Base-by-base conservation (phyloP, 169 alveolate genomes). In the Plasmodium cynomolgi region DNA sequence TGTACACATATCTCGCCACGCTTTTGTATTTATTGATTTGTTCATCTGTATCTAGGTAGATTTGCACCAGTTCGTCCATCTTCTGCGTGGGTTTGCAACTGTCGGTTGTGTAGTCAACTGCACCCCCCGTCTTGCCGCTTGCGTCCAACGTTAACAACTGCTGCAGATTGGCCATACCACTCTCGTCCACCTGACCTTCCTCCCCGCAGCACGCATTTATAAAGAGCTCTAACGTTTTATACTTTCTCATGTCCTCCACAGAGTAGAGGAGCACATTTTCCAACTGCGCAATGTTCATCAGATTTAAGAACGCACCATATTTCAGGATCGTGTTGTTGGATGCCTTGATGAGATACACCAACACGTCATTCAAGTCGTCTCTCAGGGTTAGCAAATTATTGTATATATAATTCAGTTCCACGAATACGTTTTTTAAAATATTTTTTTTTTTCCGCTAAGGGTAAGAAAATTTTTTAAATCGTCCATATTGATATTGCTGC, bases 261-360 rank as follows among this genome's bases (percentile, higher is more conserved):
- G 95, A 73, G 84, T 33, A 91, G 72, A 83, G 58, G n/a, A 91
- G 23, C n/a, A 83, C 84, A 82, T 91, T 91, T 50, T 91, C 95
- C 29, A 91, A n/a, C 58, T 91, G 95, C 26, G 95, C 95, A 0
- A 91, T 41, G 62, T 79, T 91, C 95, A 91, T 91, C 54, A 91
- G 73, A 73, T 81, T 91, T 81, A 91, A 72, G 75, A 91, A 91
- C 20, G 85, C 50, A 1, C 90, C 91, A 73, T 91, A 91, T 39
- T 74, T 91, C 77, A 91, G 79, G 26, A 91, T 56, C 17, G 95
- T 91, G n/a, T 91, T 91, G 62, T 91, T 91, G 1, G 92, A 91
- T 33, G 58, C 37, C 84, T 56, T 81, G 41, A 91, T 81, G 74
- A 91, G 79, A 72, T 72, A 54, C 41, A 82, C 74, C 11, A 82